Evolutionary conservation across 495 filamentous ascomycete species (phyloP).

Genomic region (Podospora australis): DNA sequence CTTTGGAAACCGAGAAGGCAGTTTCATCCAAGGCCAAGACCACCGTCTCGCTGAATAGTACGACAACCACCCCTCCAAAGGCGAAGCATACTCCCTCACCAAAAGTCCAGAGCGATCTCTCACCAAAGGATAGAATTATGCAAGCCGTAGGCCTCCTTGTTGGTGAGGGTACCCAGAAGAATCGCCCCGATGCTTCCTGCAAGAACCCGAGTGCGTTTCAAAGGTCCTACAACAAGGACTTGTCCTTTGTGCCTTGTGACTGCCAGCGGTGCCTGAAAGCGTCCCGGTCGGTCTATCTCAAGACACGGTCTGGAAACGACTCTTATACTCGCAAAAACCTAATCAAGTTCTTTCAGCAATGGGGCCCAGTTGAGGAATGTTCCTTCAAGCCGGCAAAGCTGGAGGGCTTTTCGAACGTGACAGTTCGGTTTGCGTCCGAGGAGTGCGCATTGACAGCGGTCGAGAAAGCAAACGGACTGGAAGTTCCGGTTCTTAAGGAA

Average conservation of each 20-base stretch:
- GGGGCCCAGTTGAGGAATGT: conserved; percentile 4
- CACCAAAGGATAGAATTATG: too few relatives aligned
- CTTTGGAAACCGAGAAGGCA: too few relatives aligned
- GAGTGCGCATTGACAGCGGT: neutral
- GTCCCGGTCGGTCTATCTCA: conserved; percentile 1
- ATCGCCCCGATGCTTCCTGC: neutral
- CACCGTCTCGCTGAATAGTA: too few relatives aligned
- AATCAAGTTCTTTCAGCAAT: neutral
- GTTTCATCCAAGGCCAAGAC: too few relatives aligned
- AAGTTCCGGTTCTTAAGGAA: too few relatives aligned
- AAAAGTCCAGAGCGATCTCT: too few relatives aligned
- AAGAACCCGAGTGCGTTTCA: neutral
- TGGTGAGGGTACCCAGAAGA: neutral
- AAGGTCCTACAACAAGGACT: neutral
- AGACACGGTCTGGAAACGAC: neutral
- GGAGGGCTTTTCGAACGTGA: neutral
- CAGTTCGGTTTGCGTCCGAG: neutral
- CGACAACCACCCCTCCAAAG: too few relatives aligned
- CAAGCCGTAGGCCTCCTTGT: neutral
- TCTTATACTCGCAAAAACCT: neutral
- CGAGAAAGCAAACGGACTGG: too few relatives aligned
- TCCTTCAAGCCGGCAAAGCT: neutral
- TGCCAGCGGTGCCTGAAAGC: neutral
- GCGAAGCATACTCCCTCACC: too few relatives aligned
- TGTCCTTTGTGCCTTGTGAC: neutral